Evolutionary conservation across 2,329 filamentous ascomycete genomes (phyloP).

Genomic region (Lecanoromycetidae sp.): DNA sequence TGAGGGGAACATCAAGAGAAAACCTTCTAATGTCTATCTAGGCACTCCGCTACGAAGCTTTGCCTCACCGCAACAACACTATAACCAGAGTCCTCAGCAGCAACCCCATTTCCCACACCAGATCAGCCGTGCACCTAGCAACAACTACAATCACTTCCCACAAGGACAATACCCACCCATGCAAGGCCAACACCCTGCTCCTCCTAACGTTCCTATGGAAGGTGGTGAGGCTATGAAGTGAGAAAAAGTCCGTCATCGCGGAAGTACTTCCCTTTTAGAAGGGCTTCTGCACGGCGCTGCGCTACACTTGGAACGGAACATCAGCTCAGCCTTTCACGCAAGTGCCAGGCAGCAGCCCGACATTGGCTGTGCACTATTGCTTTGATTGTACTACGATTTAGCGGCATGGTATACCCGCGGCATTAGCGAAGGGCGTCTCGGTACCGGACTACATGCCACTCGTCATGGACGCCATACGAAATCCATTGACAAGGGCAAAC

Average conservation of each 20-base stretch:
- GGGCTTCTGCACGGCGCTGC: conserved; percentile 10
- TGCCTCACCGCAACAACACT: conserved; percentile 46
- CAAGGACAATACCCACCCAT: conserved; percentile 37
- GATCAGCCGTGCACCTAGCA: conserved; percentile 44
- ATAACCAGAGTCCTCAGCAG: conserved; percentile 56
- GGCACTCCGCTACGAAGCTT: conserved; percentile 44
- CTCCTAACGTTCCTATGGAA: conserved; percentile 14
- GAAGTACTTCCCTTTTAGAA: not conserved
- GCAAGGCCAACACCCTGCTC: conserved; percentile 30
- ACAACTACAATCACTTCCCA: conserved; percentile 38
- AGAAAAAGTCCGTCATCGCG: conserved; percentile 2
- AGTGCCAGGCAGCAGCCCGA: not conserved
- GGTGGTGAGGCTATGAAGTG: conserved; percentile 18
- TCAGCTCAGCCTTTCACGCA: no score
- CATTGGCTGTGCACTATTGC: conserved; percentile 4
- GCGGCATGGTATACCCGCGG: conserved; percentile 19
- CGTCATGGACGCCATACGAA: not conserved
- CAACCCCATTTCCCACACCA: conserved; percentile 49
- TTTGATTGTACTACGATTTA: conserved; percentile 15
- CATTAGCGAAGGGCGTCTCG: conserved; percentile 16
- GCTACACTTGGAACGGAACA: conserved; percentile 1
- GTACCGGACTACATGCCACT: conserved; percentile 1
- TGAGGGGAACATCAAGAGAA: no score
- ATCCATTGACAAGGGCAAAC: not conserved
- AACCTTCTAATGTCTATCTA: no score